Evolutionary conservation across 2,329 filamentous ascomycete genomes (phyloP).

Genomic region (Botrytis byssoidea): DNA sequence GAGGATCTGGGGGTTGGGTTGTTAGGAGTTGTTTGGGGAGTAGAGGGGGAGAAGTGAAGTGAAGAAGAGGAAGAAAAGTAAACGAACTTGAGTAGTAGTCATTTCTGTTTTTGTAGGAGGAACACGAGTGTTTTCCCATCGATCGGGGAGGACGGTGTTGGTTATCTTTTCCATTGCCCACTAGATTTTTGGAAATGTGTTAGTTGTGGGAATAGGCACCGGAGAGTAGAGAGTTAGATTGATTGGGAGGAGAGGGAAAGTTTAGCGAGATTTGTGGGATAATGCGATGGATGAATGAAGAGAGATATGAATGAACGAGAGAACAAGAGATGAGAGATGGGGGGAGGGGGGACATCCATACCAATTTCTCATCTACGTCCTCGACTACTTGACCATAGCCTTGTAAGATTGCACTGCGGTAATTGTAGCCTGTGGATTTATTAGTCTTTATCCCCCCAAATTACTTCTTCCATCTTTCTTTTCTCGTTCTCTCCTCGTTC

Average conservation of each 20-base stretch:
- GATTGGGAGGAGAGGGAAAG: background rate
- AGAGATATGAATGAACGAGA: background rate
- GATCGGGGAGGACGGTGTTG: conserved; percentile 64
- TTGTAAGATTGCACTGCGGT: conserved; percentile 72
- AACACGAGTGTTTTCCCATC: conserved; percentile 67
- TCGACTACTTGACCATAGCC: conserved; percentile 69
- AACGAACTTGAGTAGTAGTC: conserved; percentile 55
- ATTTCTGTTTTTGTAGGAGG: conserved; percentile 74
- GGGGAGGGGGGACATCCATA: background rate
- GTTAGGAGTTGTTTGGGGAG: background rate
- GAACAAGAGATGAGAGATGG: background rate
- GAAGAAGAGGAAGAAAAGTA: background rate
- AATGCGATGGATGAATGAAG: background rate
- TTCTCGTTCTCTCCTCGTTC: background rate
- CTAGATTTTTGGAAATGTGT: background rate
- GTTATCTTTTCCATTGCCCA: conserved; percentile 80
- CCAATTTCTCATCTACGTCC: conserved; percentile 65
- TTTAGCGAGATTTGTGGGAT: background rate
- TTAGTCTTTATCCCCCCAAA: background rate
- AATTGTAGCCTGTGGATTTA: conserved; percentile 60
- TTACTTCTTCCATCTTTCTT: background rate
- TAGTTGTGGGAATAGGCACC: no score
- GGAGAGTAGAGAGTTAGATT: background rate
- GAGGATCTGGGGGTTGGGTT: conserved; percentile 51
- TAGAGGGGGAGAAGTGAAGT: background rate